Percentiles rank a stretch among this genome's conserved stretches.
These are phyloP conservation scores for Prosopis cineraria DNA, from an alignment of 306 rosid species.

Conservation along the genomic window DNA sequence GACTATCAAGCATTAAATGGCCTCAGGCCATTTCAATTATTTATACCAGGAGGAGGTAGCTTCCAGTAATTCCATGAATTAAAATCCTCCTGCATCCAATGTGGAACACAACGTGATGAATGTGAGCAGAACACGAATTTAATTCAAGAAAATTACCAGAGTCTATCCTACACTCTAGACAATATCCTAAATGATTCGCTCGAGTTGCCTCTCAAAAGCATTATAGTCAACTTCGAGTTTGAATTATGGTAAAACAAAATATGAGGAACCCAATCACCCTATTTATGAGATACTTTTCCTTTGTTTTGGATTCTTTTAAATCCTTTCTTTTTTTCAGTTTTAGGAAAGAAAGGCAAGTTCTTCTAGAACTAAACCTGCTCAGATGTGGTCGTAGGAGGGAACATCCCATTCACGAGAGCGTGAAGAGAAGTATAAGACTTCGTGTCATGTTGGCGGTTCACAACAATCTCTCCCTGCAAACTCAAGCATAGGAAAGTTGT, in stretches of 20 bases:
- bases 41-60: slow-evolving; percentile 55
- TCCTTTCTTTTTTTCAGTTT: neutral
- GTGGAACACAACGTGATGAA: neutral
- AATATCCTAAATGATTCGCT: slow-evolving; percentile 2
- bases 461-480: slow-evolving; percentile 87
- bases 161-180: slow-evolving; percentile 19
- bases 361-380: slow-evolving; percentile 68
- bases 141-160: neutral
- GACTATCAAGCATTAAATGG: slow-evolving; percentile 27
- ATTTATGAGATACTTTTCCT: neutral
- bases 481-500: slow-evolving; percentile 37
- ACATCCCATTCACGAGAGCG: slow-evolving; percentile 88
- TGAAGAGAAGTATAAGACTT: slow-evolving; percentile 87
- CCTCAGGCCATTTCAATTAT: slow-evolving; percentile 43
- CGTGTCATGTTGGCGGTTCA: slow-evolving; percentile 69
- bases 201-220: slow-evolving; percentile 12
- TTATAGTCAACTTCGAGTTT: slow-evolving; percentile 27
- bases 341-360: slow-evolving; percentile 22
- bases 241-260: slow-evolving; percentile 11
- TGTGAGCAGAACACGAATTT: neutral
- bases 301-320: neutral
- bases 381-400: slow-evolving; percentile 60
- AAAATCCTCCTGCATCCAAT: slow-evolving; percentile 76
- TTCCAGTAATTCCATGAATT: slow-evolving; percentile 98
- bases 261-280: slow-evolving; percentile 16